These are phyloP conservation scores for Jimgerdemannia lactiflua DNA, from an alignment of 192 early-diverging fungal species.

Conservation along the genomic window DNA sequence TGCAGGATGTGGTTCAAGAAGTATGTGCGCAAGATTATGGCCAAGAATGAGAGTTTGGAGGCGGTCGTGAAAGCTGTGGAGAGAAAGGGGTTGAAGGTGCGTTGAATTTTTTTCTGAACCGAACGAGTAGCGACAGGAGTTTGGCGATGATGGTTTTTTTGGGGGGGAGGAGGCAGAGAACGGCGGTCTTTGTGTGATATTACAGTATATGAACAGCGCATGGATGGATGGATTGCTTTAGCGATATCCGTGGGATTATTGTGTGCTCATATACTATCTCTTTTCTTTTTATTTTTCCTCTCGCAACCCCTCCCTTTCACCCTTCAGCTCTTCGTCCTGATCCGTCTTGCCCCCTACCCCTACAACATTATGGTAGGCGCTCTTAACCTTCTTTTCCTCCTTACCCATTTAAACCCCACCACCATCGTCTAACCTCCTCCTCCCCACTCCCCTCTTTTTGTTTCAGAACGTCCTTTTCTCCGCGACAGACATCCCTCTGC, in stretches of 20 bases:
- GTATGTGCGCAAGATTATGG: conserved; percentile 37
- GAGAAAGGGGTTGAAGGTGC: conserved; percentile 59
- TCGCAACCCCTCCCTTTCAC: no score
- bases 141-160: no score
- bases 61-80: conserved; percentile 55
- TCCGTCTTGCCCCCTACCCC: conserved; percentile 72
- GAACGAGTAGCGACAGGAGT: not conserved
- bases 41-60: conserved; percentile 43
- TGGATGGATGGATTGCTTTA: no score
- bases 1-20: conserved; percentile 44
- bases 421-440: no score
- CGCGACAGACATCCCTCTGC: conserved; percentile 48
- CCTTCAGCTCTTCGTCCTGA: conserved; percentile 56
- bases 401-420: not conserved
- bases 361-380: conserved; percentile 51
- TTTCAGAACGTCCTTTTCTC: conserved; percentile 48
- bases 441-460: not conserved
- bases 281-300: not conserved
- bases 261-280: not conserved
- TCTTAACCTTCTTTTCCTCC: not conserved
- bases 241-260: not conserved
- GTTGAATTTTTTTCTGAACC: not conserved
- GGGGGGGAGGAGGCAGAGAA: no score
- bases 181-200: no score
- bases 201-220: no score